These are phyloP conservation scores for Plenodomus biglobosus DNA, from an alignment of 2,329 filamentous ascomycete species.

Conservation along the genomic window DNA sequence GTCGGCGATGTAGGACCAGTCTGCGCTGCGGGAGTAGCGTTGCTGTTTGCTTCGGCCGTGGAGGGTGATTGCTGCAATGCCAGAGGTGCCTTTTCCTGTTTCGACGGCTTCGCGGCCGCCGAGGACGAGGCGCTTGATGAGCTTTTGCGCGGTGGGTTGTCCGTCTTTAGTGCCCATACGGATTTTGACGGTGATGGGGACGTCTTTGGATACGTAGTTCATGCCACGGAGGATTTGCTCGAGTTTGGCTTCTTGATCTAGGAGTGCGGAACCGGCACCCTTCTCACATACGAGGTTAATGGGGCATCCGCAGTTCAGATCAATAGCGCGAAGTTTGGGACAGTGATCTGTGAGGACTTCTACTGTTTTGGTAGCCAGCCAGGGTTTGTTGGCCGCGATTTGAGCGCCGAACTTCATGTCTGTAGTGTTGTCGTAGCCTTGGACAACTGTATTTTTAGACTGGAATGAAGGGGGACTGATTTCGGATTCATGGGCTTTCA, in stretches of 20 bases:
- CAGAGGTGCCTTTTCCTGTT: conserved; percentile 61
- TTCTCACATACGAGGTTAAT: conserved; percentile 91
- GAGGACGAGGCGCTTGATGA: conserved; percentile 80
- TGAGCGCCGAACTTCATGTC: conserved; percentile 91
- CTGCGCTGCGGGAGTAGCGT: conserved; percentile 86
- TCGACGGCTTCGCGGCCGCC: conserved; percentile 73
- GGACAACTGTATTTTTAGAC: conserved; percentile 60
- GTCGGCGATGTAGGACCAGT: conserved; percentile 93
- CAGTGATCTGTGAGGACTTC: conserved; percentile 76
- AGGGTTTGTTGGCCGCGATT: conserved; percentile 89
- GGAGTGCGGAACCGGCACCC: conserved; percentile 85
- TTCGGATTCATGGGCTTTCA: conserved; percentile 90
- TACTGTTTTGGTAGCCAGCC: conserved; percentile 84
- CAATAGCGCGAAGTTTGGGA: conserved; percentile 84
- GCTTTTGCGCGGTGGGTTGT: conserved; percentile 74
- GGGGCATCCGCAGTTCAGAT: conserved; percentile 95
- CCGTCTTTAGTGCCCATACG: conserved; percentile 84
- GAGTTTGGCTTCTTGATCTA: conserved; percentile 84
- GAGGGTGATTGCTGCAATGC: conserved; percentile 91
- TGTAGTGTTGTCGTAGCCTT: conserved; percentile 76
- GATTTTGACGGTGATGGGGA: conserved; percentile 93
- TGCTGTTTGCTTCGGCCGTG: conserved; percentile 94
- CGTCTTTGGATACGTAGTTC: conserved; percentile 87
- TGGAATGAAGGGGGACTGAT: conserved; percentile 69
- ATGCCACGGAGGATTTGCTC: conserved; percentile 96